A percentile compares a stretch with the other conserved stretches of the same genome.
Conservation (phyloP, 2,329 filamentous ascomycete genomes). For the Chrysosporium keratinophilum region DNA sequence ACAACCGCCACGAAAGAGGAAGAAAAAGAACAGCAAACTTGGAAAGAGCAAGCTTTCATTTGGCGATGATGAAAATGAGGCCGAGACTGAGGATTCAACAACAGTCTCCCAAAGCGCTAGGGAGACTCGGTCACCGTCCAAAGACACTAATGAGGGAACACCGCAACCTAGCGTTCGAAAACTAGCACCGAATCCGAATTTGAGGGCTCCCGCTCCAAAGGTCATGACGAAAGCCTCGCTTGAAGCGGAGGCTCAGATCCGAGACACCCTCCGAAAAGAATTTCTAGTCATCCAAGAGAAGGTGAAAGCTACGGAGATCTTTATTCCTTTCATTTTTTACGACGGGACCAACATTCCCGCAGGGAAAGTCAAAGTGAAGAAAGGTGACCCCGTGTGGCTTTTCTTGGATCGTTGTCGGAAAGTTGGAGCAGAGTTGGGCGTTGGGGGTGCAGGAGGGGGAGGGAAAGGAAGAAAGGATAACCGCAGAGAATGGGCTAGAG, state of each 20-base stretch:
- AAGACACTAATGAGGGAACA: conserved; percentile 27
- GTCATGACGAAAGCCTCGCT: conserved; percentile 65
- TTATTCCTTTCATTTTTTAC: conserved; percentile 93
- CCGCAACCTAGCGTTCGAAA: conserved; percentile 24
- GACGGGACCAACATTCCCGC: conserved; percentile 85
- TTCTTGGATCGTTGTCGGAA: conserved; percentile 88
- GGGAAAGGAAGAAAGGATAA: conserved; percentile 45
- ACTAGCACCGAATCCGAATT: conserved; percentile 37
- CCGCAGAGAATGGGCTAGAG: conserved; percentile 76
- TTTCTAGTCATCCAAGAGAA: conserved; percentile 74
- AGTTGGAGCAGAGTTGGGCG: conserved; percentile 71
- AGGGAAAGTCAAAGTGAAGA: conserved; percentile 74
- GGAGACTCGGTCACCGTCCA: conserved; percentile 31
- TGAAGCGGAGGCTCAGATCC: conserved; percentile 65
- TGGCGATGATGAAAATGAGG: conserved; percentile 54
- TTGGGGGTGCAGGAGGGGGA: conserved; percentile 50
- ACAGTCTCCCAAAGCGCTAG: conserved; percentile 27
- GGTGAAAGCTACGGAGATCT: conserved; percentile 79
- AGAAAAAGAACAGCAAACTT: conserved; percentile 47
- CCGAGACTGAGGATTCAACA: conserved; percentile 36
- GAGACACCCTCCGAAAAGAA: conserved; percentile 64
- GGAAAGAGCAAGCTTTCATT: conserved; percentile 54
- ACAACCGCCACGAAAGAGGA: conserved; percentile 41
- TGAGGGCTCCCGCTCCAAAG: conserved; percentile 50
- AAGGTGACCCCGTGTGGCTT: conserved; percentile 86